phyloP scores from a whole-genome alignment of 495 filamentous ascomycete genomes.

The Talaromyces borbonicus region DNA sequence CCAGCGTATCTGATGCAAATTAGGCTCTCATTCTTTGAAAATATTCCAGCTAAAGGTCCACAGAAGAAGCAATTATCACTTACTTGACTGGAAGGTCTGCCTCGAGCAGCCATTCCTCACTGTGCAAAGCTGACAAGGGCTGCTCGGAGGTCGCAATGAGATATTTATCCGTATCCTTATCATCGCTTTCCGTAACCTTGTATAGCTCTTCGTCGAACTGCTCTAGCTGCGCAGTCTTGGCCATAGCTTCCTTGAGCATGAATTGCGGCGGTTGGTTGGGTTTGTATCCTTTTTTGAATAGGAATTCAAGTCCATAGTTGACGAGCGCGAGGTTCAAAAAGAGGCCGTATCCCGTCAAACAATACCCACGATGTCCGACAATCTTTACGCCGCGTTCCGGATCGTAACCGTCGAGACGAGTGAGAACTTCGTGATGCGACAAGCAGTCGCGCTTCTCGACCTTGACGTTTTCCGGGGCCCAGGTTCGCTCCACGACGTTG shows the following conservation, averaged over 20 bases:
- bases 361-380: conserved; percentile 92
- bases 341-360: conserved; percentile 80
- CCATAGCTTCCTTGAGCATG: conserved; percentile 94
- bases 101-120: conserved; percentile 81
- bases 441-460: conserved; percentile 63
- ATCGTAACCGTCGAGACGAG: conserved; percentile 83
- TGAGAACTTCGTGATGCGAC: conserved; percentile 91
- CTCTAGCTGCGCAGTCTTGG: conserved; percentile 95
- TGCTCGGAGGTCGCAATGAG: conserved; percentile 97
- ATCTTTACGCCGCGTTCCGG: conserved; percentile 89
- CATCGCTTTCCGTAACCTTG: conserved; percentile 76
- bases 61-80: conserved; percentile 10
- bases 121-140: conserved; percentile 84
- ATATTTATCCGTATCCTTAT: conserved; percentile 85
- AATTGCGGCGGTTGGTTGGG: conserved; percentile 89
- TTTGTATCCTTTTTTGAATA: conserved; percentile 67
- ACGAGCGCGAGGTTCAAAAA: conserved; percentile 87
- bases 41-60: not conserved
- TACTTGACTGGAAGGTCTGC: conserved; percentile 80
- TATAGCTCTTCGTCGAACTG: conserved; percentile 97
- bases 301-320: conserved; percentile 89
- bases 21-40: conserved; percentile 9
- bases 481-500: conserved; percentile 65
- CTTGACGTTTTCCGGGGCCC: conserved; percentile 63
- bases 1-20: conserved; percentile 58